These are phyloP conservation scores for Zasmidium cellare DNA, from an alignment of 2,329 filamentous ascomycete species.

Conservation along the genomic window DNA sequence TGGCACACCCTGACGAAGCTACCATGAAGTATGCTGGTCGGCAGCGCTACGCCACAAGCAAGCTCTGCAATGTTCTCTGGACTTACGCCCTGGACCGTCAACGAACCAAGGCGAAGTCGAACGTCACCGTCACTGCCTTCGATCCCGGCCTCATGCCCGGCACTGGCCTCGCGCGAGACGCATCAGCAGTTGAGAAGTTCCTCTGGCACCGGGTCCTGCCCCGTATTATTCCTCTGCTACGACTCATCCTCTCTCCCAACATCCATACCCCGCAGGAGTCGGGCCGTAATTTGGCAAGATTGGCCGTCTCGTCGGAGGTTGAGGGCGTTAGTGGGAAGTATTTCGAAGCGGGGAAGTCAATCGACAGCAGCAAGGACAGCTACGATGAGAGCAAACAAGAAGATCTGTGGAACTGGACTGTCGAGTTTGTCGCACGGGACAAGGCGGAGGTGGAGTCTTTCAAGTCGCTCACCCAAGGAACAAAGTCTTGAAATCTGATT, in stretches of 20 bases:
- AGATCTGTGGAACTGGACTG: conserved; percentile 29
- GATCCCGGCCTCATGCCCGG: conserved; percentile 54
- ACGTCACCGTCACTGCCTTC: conserved; percentile 44
- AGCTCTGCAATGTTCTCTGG: conserved; percentile 53
- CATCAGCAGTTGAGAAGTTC: conserved; percentile 29
- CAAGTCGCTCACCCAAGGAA: neutral
- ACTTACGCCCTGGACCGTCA: conserved; percentile 46
- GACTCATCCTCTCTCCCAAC: conserved; percentile 4
- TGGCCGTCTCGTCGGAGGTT: conserved; percentile 39
- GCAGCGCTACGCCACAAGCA: conserved; percentile 47
- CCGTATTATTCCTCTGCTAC: conserved; percentile 11
- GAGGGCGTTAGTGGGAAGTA: conserved; percentile 43
- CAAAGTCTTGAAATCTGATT: neutral
- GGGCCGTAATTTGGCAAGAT: conserved; percentile 41
- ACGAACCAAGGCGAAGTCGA: conserved; percentile 28
- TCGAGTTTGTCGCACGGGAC: neutral
- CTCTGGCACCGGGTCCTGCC: conserved; percentile 36
- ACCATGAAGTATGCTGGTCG: conserved; percentile 30
- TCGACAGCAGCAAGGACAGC: conserved; percentile 45
- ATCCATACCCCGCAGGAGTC: conserved; percentile 33
- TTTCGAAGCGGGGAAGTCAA: conserved; percentile 41
- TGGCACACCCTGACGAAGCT: conserved; percentile 43
- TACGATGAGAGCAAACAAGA: conserved; percentile 50
- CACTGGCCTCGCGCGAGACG: conserved; percentile 44
- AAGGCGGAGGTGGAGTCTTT: neutral